Percentiles rank a stretch among this genome's conserved stretches.
Conservation (phyloP, 1,139 yeast genomes). For the Schwanniomyces etchellsii region DNA sequence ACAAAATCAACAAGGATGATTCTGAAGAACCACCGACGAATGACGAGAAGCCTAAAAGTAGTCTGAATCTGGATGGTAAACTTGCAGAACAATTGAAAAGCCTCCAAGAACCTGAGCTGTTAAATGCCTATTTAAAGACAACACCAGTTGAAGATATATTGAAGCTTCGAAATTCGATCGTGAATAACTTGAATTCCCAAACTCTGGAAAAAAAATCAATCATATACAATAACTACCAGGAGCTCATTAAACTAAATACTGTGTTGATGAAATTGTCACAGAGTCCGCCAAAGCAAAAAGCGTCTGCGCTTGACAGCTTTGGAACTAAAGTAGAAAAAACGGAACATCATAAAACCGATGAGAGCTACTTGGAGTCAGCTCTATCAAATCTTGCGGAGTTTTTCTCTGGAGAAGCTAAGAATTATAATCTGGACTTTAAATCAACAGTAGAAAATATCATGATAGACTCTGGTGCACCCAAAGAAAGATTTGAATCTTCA, state of each 20-base stretch:
- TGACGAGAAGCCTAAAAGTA: no score
- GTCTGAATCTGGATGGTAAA: slow-evolving; percentile 4
- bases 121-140: background rate
- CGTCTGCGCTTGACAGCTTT: slow-evolving; percentile 4
- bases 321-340: slow-evolving; percentile 2
- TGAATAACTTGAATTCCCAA: slow-evolving; percentile 28
- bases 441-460: slow-evolving; percentile 17
- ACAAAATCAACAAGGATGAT: slow-evolving; percentile 20
- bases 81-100: no score
- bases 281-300: slow-evolving; percentile 9
- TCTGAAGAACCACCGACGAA: no score
- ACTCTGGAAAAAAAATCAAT: slow-evolving; percentile 41
- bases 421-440: slow-evolving; percentile 25
- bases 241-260: slow-evolving; percentile 37
- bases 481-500: background rate
- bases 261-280: slow-evolving; percentile 26
- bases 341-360: slow-evolving; percentile 10
- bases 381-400: slow-evolving; percentile 24
- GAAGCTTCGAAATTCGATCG: slow-evolving; percentile 28
- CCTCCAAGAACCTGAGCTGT: no score
- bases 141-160: slow-evolving; percentile 32
- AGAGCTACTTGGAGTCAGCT: slow-evolving; percentile 21
- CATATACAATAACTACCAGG: slow-evolving; percentile 44
- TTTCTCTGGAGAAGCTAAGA: slow-evolving; percentile 16
- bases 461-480: no score